A percentile compares a stretch with the other conserved stretches of the same genome.
phyloP scores from a whole-genome alignment of 2,329 filamentous ascomycete species.

The Cyclaneusma minus region DNA sequence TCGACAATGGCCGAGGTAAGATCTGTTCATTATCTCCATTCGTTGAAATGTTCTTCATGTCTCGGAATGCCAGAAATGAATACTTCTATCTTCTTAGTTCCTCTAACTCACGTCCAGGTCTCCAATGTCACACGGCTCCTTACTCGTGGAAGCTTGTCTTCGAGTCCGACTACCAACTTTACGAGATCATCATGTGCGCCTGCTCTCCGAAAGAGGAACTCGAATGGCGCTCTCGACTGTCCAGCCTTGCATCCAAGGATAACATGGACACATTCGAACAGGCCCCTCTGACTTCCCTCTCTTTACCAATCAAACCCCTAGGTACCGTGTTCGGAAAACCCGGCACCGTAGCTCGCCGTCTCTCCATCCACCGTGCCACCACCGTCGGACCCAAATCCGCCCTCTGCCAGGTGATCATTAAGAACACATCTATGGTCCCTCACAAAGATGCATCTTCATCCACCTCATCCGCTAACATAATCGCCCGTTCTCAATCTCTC shows the following conservation, averaged over 20 bases:
- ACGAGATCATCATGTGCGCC: conserved; percentile 76
- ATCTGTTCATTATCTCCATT: conserved; percentile 7
- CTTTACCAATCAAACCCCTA: conserved; percentile 56
- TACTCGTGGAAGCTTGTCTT: conserved; percentile 91
- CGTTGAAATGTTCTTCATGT: conserved; percentile 3
- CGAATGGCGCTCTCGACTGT: conserved; percentile 62
- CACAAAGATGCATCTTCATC: conserved; percentile 38
- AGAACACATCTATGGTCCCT: conserved; percentile 62
- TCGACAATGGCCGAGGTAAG: conserved; percentile 59
- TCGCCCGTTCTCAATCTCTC: conserved; percentile 68
- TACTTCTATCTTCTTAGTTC: conserved; percentile 6
- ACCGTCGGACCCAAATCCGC: conserved; percentile 55
- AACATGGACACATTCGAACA: conserved; percentile 29
- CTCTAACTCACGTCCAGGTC: conserved; percentile 33
- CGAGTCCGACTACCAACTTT: conserved; percentile 58
- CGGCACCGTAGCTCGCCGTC: conserved; percentile 45
- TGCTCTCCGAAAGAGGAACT: conserved; percentile 68
- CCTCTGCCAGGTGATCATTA: conserved; percentile 66
- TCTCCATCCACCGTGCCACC: conserved; percentile 67
- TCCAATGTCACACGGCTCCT: conserved; percentile 75
- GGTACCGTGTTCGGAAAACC: conserved; percentile 62
- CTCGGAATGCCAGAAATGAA: neutral
- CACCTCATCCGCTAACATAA: conserved; percentile 29
- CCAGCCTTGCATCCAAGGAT: conserved; percentile 32
- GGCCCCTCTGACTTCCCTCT: conserved; percentile 45